Percentiles rank a stretch among this genome's conserved stretches.
These are phyloP conservation scores for Triticum monococcum DNA, from an alignment of 176 grass and related monocot genomes.

Conservation along the genomic window DNA sequence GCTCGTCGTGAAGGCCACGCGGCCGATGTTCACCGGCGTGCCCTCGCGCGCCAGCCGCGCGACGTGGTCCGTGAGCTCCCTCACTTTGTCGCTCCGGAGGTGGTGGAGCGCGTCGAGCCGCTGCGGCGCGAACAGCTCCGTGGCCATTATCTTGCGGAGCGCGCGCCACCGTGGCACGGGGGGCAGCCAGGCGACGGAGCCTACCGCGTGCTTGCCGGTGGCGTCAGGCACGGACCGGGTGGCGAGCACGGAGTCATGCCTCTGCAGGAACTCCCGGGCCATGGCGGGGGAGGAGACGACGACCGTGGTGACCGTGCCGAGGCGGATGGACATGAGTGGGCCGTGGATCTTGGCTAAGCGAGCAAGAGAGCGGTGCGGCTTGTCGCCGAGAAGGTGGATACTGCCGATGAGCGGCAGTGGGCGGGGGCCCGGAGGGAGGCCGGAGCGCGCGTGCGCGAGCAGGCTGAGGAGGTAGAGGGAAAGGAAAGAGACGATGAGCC, in stretches of 20 bases:
- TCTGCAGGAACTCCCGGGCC: constrained; percentile 24
- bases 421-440: not conserved
- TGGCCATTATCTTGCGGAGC: constrained; percentile 12
- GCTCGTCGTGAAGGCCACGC: too few species aligned
- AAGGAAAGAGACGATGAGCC: constrained; percentile 15
- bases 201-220: not conserved
- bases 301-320: constrained; percentile 32
- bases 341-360: not conserved
- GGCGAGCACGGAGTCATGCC: constrained; percentile 11
- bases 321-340: constrained; percentile 26
- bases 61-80: too few species aligned
- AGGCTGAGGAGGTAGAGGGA: not conserved
- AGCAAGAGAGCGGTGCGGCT: constrained; percentile 30
- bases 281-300: constrained; percentile 14
- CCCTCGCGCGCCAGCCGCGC: too few species aligned
- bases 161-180: not conserved
- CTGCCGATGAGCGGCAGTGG: constrained; percentile 27
- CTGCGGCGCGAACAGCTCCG: constrained; percentile 23
- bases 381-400: not conserved
- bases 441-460: not conserved
- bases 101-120: not conserved
- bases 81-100: not conserved
- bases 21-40: too few species aligned
- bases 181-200: constrained; percentile 12
- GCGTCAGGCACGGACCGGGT: constrained; percentile 11